A percentile compares a stretch with the other conserved stretches of the same genome.
phyloP scores from a whole-genome alignment of 306 rosid species.

The Trichosanthes truncata region DNA sequence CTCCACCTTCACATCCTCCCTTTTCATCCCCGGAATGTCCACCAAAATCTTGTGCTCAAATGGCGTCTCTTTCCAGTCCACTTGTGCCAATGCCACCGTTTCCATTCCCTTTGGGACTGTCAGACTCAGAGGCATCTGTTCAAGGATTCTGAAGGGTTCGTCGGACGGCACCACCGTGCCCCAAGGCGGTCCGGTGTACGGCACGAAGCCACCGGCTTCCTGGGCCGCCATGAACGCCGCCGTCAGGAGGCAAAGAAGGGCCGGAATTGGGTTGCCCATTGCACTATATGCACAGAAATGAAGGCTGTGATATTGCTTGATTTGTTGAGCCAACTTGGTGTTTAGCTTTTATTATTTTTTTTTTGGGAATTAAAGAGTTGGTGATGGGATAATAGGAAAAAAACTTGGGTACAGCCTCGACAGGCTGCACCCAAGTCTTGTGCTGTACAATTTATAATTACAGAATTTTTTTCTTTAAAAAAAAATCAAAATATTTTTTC shows the following conservation, averaged over 20 bases:
- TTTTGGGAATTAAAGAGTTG: background rate
- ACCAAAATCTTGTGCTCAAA: constrained; percentile 18
- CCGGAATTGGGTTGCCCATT: background rate
- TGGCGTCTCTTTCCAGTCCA: constrained; percentile 37
- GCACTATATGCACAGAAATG: background rate
- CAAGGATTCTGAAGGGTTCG: constrained; percentile 36
- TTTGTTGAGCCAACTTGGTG: background rate
- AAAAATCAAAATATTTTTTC: too few relatives aligned
- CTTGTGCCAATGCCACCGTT: constrained; percentile 26
- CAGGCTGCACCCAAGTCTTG: too few relatives aligned
- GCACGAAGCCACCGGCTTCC: constrained; percentile 17
- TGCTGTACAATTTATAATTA: too few relatives aligned
- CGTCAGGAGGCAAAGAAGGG: background rate
- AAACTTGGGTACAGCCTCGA: too few relatives aligned
- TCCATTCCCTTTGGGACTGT: constrained; percentile 15
- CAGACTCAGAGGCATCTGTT: constrained; percentile 20
- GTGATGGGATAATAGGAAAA: too few relatives aligned
- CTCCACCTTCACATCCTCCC: constrained; percentile 25
- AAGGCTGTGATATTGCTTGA: background rate
- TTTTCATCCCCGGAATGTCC: constrained; percentile 36
- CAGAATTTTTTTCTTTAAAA: too few relatives aligned
- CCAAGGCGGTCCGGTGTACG: constrained; percentile 27
- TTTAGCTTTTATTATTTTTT: too few relatives aligned
- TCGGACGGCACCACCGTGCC: constrained; percentile 26
- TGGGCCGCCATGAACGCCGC: background rate